Conservation (phyloP, 495 filamentous ascomycete genomes). For the Pseudoneurospora amorphoporcata region DNA sequence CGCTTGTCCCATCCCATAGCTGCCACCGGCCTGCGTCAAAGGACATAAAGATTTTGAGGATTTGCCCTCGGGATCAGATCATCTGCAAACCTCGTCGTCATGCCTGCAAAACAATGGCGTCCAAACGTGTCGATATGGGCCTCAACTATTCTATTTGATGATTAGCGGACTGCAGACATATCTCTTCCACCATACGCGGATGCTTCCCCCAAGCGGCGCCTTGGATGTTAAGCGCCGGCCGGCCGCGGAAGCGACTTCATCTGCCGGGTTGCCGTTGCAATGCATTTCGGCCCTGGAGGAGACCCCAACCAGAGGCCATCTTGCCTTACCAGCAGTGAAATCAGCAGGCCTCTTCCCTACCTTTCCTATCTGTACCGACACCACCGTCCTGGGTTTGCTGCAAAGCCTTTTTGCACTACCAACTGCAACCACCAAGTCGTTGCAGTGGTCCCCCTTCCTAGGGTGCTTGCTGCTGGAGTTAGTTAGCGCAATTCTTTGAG, state of each 20-base stretch:
- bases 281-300: not conserved
- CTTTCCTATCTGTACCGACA: not conserved
- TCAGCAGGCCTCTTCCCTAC: not conserved
- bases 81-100: not conserved
- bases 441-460: not conserved
- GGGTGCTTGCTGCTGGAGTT: not conserved
- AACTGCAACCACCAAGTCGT: not conserved
- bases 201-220: not conserved
- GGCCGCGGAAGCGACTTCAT: not conserved
- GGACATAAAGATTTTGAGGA: not conserved
- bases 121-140: not conserved
- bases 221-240: not conserved
- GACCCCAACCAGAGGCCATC: not conserved
- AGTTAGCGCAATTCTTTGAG: not conserved
- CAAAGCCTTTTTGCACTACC: not conserved
- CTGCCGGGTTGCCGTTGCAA: not conserved
- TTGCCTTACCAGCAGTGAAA: not conserved
- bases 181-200: not conserved
- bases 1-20: not conserved
- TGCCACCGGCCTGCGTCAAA: not conserved
- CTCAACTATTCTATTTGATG: not conserved
- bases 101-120: not conserved
- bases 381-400: not conserved
- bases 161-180: not conserved
- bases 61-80: not conserved